Base-by-base conservation (phyloP, 176 grass and related monocot genomes). In the Oryza longistaminata region DNA sequence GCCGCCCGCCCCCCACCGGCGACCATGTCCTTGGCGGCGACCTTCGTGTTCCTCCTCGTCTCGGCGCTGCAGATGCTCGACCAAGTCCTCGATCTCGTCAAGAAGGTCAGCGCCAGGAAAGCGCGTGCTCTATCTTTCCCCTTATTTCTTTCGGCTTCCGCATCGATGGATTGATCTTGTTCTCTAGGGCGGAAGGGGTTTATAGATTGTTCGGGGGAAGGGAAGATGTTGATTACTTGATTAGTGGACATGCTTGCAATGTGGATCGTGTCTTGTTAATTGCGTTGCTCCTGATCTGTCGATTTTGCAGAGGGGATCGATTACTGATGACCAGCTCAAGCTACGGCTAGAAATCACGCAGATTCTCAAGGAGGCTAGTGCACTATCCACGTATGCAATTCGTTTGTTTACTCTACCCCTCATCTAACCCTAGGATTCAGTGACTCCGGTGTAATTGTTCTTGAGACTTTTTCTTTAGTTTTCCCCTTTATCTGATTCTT, bases 331-430 rank as follows among this genome's bases (percentile, higher is more conserved):
- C 11, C 85, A 95, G 70, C 53, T 91, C 85, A 92, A 83, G 89
- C 68, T 95, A 26, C 87, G 87, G 42, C 22, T 83, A 64, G 89
- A 93, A 88, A 98, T 98, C 71, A 81, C 81, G 14, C 79, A 93
- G 79, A 81, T 98, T 82, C 83, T 88, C 85, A 95, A 95, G 83
- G 96, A 98, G 55, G 91, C 93, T 48, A 95, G 80, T 69, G 45
- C 85, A 4, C 50, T 95, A 16, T 95, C 96, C 8, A 92, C 85
- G 96, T 93, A 91, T 9, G 91, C 2, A 25, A 76, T 80, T 82
- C 33, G 11, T 27, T 76, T 71, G 8, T 27, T 73, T 71, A 5
- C 10, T 55, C 24, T 53, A 14, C 39, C 67, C 21, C 2, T 42
- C n/a, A 26, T 48, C 27, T 64, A 35, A 35, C 42, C 12, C 26